Evolutionary conservation across 1,139 yeast species (phyloP).

Genomic region (Starmera stellimalicola): DNA sequence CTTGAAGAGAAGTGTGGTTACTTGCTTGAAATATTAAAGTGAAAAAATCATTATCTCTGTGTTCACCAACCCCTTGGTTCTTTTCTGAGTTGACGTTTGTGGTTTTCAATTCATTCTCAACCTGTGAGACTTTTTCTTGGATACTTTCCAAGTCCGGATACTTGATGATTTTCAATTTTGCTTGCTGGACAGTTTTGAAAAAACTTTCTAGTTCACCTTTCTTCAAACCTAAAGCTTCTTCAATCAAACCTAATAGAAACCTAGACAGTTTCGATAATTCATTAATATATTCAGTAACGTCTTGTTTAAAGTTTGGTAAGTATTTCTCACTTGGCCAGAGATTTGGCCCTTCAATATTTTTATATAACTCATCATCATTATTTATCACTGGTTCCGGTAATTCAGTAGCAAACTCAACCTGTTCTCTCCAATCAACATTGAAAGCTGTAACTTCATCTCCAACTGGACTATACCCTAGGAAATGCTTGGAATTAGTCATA

Average conservation of each 20-base stretch:
- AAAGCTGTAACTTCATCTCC: conserved; percentile 61
- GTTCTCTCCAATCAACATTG: conserved; percentile 57
- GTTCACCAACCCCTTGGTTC: conserved; percentile 63
- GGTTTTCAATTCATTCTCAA: conserved; percentile 16
- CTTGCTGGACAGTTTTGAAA: conserved; percentile 43
- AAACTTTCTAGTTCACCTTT: conserved; percentile 35
- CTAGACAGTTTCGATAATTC: conserved; percentile 39
- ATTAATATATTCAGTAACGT: conserved; percentile 34
- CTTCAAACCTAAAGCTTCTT: conserved; percentile 46
- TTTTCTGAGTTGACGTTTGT: conserved; percentile 16
- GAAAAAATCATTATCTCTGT: conserved; percentile 57
- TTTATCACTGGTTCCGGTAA: conserved; percentile 33
- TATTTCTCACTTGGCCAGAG: conserved; percentile 42
- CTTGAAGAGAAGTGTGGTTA: conserved; percentile 45
- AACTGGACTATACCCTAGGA: conserved; percentile 55
- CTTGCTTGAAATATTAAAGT: conserved; percentile 55
- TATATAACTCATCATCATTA: conserved; percentile 39
- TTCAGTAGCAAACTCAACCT: conserved; percentile 59
- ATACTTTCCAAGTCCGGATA: conserved; percentile 32
- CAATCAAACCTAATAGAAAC: conserved; percentile 35
- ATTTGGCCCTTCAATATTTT: conserved; percentile 57
- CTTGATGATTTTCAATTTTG: conserved; percentile 44
- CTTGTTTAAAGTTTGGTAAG: conserved; percentile 42
- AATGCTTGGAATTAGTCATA: conserved; percentile 57
- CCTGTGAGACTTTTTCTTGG: conserved; percentile 6